These are phyloP conservation scores for Eragrostis tef DNA, from an alignment of 202 grass and related monocot species.

Conservation along the genomic window DNA sequence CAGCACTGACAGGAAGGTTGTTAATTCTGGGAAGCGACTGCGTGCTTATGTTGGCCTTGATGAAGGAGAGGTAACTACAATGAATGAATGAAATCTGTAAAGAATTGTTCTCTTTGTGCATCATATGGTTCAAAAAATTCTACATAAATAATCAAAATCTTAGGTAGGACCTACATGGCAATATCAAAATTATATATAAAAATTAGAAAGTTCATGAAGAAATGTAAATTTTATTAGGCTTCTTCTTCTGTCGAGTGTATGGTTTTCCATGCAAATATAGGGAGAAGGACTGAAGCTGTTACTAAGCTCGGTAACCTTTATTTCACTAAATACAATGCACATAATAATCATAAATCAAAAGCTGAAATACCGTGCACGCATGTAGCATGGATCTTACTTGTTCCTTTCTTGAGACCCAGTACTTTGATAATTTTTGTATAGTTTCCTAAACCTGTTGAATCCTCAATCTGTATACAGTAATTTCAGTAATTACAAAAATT, in stretches of 20 bases:
- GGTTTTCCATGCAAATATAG: neutral
- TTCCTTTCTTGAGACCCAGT: neutral
- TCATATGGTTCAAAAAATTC: neutral
- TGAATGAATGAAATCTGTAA: neutral
- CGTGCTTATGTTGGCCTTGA: conserved; percentile 81
- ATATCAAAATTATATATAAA: neutral
- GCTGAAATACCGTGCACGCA: neutral
- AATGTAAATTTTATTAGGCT: conserved; percentile 7
- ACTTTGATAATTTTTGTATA: conserved; percentile 16
- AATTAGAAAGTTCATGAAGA: neutral
- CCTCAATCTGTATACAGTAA: neutral
- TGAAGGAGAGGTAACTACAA: conserved; percentile 74
- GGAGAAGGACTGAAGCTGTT: neutral
- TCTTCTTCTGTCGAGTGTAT: neutral
- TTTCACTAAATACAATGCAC: conserved; percentile 2
- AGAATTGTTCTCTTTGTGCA: neutral
- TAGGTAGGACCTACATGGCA: neutral
- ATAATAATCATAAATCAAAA: neutral
- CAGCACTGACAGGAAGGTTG: conserved; percentile 82
- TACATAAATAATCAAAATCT: neutral
- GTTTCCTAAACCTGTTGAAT: conserved; percentile 16
- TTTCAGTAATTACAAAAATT: conserved; percentile 7
- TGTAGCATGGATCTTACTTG: conserved; percentile 1
- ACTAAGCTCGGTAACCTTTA: neutral
- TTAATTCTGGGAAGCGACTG: conserved; percentile 81